Base-by-base conservation (phyloP, 768 basidiomycete species). In the Suillus bovinus region DNA sequence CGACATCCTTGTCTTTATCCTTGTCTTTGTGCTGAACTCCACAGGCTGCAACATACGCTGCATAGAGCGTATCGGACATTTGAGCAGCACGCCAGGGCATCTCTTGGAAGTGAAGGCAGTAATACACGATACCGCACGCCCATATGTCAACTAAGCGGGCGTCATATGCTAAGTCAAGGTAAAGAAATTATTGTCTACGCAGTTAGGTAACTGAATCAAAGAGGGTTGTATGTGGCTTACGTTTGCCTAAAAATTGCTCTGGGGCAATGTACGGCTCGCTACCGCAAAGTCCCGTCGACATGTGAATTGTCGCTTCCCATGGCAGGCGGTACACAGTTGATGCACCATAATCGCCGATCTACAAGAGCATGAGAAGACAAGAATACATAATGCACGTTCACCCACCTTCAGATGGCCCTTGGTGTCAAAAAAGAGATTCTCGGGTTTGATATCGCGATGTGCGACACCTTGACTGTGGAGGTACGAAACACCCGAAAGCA, bases 221-320 rank as follows among this genome's bases (percentile, higher is more conserved):
- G 70, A 70, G 68, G 62, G 72, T 71, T 63, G 68, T 69, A 63
- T 63, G 63, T 67, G 66, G 82, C 94, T 86, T 82, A 96, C 96
- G 94, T 88, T 97, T 96, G 71, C 90, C 88, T 68, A 94, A 79
- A 71, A 98, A 99, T 77, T 97, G 93, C 75, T 99, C 96, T 33
- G 97, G 97, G 10, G 96, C 96, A 70, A 99, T 99, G 78, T 99
- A 99, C 1, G 96, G 96, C 73, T 99, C 96, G 70, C 93, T 95
- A 29, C 96, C 96, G 69, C 96, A 99, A 34, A 99, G 84, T 5
- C 96, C 96, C 31, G 95, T 97, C 16, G 93, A 95, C 86, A 98
- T 89, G 74, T 99, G 96, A 55, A 98, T 89, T 46, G 95, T 97
- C 59, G 89, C 81, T 79, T 99, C 96, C 96, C 96, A 99, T 46